Conservation (phyloP, 306 rosid species). For the Oxytropis ochrocephala region DNA sequence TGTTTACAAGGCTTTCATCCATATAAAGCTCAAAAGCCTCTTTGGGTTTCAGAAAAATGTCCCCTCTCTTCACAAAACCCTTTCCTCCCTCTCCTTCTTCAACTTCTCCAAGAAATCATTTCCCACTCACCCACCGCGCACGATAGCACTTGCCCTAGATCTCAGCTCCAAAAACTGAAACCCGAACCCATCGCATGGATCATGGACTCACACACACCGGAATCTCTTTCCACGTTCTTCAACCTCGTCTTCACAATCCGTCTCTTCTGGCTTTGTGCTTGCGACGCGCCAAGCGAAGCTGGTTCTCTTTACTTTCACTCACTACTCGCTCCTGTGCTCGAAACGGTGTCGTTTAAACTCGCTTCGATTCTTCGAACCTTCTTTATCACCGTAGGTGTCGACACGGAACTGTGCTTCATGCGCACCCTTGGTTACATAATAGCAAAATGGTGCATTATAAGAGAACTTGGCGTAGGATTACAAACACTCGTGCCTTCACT, state of each 20-base stretch:
- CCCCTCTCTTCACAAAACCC: slow-evolving; percentile 54
- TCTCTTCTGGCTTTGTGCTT: slow-evolving; percentile 88
- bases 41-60: slow-evolving; percentile 76
- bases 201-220: slow-evolving; percentile 83
- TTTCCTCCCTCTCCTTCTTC: slow-evolving; percentile 71
- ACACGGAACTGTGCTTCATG: slow-evolving; percentile 76
- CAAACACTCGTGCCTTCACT: slow-evolving; percentile 32
- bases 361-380: slow-evolving; percentile 56
- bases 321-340: slow-evolving; percentile 44
- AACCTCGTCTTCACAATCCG: slow-evolving; percentile 60
- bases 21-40: slow-evolving; percentile 24
- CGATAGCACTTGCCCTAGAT: slow-evolving; percentile 71
- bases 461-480: slow-evolving; percentile 49
- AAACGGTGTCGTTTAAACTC: slow-evolving; percentile 34
- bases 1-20: slow-evolving; percentile 57
- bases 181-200: slow-evolving; percentile 80
- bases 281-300: slow-evolving; percentile 63
- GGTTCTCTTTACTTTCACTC: slow-evolving; percentile 68
- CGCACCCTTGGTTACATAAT: slow-evolving; percentile 81
- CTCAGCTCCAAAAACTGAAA: slow-evolving; percentile 66
- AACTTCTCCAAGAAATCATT: slow-evolving; percentile 85
- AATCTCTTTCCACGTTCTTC: slow-evolving; percentile 75
- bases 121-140: slow-evolving; percentile 65
- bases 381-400: slow-evolving; percentile 63
- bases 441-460: slow-evolving; percentile 58